Conservation (phyloP, 2,329 filamentous ascomycete species). For the Akanthomyces uredinophilus region DNA sequence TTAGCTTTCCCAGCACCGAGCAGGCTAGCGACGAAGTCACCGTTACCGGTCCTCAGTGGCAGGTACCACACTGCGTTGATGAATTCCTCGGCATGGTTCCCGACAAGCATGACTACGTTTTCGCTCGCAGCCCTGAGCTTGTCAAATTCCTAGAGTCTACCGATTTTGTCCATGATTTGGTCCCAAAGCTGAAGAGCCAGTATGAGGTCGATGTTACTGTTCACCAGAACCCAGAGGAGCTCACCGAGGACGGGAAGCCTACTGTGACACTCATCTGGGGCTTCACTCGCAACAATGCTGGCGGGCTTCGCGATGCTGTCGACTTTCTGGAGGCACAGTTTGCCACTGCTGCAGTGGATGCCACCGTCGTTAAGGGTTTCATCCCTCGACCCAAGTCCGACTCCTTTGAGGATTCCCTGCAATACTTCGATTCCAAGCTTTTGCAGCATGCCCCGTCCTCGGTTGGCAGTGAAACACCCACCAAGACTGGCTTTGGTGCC, state of each 20-base stretch:
- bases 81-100: slow-evolving; percentile 97
- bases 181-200: slow-evolving; percentile 80
- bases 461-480: slow-evolving; percentile 79
- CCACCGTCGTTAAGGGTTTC: slow-evolving; percentile 82
- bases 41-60: slow-evolving; percentile 94
- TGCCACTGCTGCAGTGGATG: slow-evolving; percentile 83
- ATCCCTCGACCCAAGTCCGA: slow-evolving; percentile 98
- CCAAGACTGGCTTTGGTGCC: slow-evolving; percentile 76
- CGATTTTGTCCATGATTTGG: slow-evolving; percentile 74
- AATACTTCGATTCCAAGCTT: slow-evolving; percentile 95
- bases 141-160: slow-evolving; percentile 76
- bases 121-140: slow-evolving; percentile 70
- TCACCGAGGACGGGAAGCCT: slow-evolving; percentile 51
- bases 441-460: slow-evolving; percentile 85
- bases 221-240: slow-evolving; percentile 56
- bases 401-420: slow-evolving; percentile 94
- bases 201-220: slow-evolving; percentile 86
- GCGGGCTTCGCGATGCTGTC: slow-evolving; percentile 90
- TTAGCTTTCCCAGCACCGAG: slow-evolving; percentile 95
- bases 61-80: slow-evolving; percentile 94
- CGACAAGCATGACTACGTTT: slow-evolving; percentile 85
- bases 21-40: slow-evolving; percentile 94
- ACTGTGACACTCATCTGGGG: slow-evolving; percentile 65
- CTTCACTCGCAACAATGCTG: slow-evolving; percentile 95
- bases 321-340: slow-evolving; percentile 86